Conservation (phyloP, 768 basidiomycete genomes). For the Coprinopsis cinerea region DNA sequence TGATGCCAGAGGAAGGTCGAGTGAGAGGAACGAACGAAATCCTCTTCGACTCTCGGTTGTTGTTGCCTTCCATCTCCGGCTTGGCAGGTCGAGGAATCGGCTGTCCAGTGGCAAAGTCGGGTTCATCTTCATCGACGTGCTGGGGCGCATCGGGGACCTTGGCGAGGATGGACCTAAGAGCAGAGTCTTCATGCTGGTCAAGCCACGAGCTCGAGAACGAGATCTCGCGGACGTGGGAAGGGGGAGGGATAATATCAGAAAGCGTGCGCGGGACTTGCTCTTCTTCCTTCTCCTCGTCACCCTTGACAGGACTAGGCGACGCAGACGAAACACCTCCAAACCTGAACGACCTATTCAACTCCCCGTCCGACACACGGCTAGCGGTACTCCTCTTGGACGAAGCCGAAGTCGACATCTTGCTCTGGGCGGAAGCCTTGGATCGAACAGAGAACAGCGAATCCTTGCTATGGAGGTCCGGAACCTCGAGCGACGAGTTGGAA, state of each 20-base stretch:
- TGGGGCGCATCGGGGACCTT: slow-evolving; percentile 35
- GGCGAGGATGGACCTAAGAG: slow-evolving; percentile 51
- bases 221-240: slow-evolving; percentile 42
- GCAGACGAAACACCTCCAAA: slow-evolving; percentile 48
- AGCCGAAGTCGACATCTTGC: neutral
- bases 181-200: slow-evolving; percentile 42
- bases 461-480: neutral
- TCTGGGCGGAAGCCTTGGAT: neutral
- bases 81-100: slow-evolving; percentile 1
- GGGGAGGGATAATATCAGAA: slow-evolving; percentile 72
- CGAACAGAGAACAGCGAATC: neutral
- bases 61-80: slow-evolving; percentile 21
- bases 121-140: slow-evolving; percentile 26
- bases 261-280: slow-evolving; percentile 39
- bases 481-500: neutral
- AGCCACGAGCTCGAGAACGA: slow-evolving; percentile 37
- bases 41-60: slow-evolving; percentile 11
- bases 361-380: slow-evolving; percentile 62
- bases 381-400: no score
- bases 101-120: slow-evolving; percentile 34
- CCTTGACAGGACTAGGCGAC: slow-evolving; percentile 18
- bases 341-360: slow-evolving; percentile 66
- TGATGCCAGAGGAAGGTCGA: slow-evolving; percentile 46
- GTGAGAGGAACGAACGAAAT: slow-evolving; percentile 23
- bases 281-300: slow-evolving; percentile 13